phyloP scores from a whole-genome alignment of 108 stramenopile species.

The Cylindrotheca fusiformis region DNA sequence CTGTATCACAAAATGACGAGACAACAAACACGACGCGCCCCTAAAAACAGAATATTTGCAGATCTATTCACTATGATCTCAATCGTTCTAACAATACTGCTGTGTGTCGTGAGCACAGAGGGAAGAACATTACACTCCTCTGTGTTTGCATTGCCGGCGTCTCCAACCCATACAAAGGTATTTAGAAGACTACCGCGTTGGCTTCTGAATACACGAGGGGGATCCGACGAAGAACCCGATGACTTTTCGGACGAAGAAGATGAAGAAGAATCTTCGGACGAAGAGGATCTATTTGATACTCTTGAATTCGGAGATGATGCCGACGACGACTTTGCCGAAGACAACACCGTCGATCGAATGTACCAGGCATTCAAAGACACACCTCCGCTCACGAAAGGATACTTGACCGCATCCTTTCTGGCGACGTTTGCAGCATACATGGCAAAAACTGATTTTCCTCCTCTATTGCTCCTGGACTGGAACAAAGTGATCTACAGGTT shows the following conservation, averaged over 20 bases:
- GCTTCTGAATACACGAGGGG: constrained; percentile 15
- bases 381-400: constrained; percentile 90
- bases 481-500: constrained; percentile 50
- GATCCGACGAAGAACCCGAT: constrained; percentile 15
- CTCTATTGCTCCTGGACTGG: constrained; percentile 77
- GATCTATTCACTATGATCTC: no score
- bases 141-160: no score
- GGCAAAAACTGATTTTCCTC: constrained; percentile 77
- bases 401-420: constrained; percentile 69
- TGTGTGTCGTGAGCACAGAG: no score
- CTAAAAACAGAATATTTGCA: no score
- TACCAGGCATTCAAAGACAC: constrained; percentile 67
- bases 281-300: constrained; percentile 57
- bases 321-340: constrained; percentile 79
- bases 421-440: constrained; percentile 65
- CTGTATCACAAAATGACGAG: no score
- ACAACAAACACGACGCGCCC: no score
- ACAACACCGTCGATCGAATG: constrained; percentile 49
- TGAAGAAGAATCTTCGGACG: constrained; percentile 44
- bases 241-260: constrained; percentile 54
- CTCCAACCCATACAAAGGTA: no score
- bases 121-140: no score
- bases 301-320: constrained; percentile 49
- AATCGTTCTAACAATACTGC: no score
- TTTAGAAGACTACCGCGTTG: no score